These are phyloP conservation scores for Cymbopogon flexuosus DNA, from an alignment of 202 grass and related monocot species.

Conservation along the genomic window DNA sequence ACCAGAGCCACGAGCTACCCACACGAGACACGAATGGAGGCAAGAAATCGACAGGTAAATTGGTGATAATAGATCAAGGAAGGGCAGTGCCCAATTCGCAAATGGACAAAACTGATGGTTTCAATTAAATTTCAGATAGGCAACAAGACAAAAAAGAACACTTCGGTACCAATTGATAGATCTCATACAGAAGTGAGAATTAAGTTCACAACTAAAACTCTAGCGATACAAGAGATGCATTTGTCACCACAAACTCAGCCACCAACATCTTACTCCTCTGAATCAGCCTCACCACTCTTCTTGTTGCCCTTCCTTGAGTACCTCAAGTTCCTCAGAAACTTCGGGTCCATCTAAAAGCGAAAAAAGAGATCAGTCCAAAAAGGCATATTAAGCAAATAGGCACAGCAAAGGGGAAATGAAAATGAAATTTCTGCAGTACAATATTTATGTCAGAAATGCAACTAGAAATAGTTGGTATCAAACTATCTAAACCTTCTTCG, in stretches of 20 bases:
- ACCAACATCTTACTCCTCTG: conserved; percentile 47
- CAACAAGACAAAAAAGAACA: conserved; percentile 26
- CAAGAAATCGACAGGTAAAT: not conserved
- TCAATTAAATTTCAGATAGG: conserved; percentile 18
- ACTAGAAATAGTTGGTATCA: not conserved
- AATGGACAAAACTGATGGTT: conserved; percentile 12
- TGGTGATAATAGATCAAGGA: not conserved
- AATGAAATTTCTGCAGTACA: not conserved
- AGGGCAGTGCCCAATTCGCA: not conserved
- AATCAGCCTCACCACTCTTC: conserved; percentile 37
- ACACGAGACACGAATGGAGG: not conserved
- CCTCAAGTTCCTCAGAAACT: conserved; percentile 92
- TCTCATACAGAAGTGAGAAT: not conserved
- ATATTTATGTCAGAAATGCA: not conserved
- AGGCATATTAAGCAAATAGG: not conserved
- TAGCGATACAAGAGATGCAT: conserved; percentile 19
- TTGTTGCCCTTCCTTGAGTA: conserved; percentile 92
- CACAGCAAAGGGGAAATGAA: not conserved
- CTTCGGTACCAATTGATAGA: too few species aligned
- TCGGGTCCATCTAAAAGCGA: conserved; percentile 72
- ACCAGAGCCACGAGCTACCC: not conserved
- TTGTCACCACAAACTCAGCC: not conserved
- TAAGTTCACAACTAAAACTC: conserved; percentile 14
- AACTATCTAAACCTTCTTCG: not conserved
- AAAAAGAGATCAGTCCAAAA: not conserved